Conservation (phyloP, 495 filamentous ascomycete species). For the Penicillium goetzii region DNA sequence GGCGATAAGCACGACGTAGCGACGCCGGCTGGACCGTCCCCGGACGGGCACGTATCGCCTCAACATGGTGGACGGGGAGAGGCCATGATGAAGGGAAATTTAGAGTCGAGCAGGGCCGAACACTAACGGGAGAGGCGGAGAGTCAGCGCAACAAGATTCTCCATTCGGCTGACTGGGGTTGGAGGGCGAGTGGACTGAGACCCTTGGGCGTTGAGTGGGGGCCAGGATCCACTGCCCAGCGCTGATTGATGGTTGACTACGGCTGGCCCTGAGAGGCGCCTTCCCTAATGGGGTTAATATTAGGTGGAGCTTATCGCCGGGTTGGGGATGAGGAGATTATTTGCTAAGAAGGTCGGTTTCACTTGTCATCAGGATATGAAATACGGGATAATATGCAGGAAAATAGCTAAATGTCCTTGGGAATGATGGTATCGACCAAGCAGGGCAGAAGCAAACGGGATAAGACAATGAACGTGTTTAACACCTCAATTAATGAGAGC, state of each 20-base stretch:
- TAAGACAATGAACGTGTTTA: too few species aligned
- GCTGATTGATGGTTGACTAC: conserved; percentile 10
- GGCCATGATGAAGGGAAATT: conserved; percentile 11
- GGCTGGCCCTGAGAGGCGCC: not conserved
- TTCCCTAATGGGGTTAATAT: conserved; percentile 3
- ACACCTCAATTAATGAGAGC: too few species aligned
- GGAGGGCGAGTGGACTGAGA: not conserved
- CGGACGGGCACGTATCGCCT: conserved; percentile 12
- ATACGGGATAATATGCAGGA: not conserved
- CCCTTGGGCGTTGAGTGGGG: conserved; percentile 3
- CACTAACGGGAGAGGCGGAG: not conserved
- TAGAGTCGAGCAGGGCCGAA: not conserved
- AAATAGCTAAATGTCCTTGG: too few species aligned
- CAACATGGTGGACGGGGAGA: conserved; percentile 19
- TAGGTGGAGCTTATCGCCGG: not conserved
- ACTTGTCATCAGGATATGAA: not conserved
- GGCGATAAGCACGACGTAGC: conserved; percentile 14
- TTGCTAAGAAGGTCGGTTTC: not conserved
- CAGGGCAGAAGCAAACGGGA: too few species aligned
- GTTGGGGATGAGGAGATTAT: not conserved
- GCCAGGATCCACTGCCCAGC: conserved; percentile 8
- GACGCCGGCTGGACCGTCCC: conserved; percentile 10
- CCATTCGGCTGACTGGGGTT: not conserved
- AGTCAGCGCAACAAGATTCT: not conserved
- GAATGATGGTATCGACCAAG: too few species aligned